Evolutionary conservation across 106 monocot species (phyloP), one percentile per base, ranked within the genome.

Genomic region (Acorus calamus): DNA sequence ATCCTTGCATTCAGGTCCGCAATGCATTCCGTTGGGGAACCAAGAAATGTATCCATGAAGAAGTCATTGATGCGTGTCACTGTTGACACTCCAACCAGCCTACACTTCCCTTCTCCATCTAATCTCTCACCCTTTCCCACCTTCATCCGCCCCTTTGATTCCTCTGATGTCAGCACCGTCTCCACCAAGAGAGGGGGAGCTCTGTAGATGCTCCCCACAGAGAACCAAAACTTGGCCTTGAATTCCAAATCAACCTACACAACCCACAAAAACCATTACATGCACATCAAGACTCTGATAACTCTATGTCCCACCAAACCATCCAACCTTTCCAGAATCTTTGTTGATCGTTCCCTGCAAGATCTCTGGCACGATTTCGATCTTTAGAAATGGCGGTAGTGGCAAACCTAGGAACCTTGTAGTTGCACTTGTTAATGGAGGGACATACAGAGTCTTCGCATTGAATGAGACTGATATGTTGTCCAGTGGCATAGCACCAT

Each of bases 331-430:
- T 58, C 96, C 91, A 52, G 69, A 85, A 4, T 43, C 44, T 44
- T 41, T 59, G 67, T 79, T 55, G 56, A 98, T 75, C 46, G 56
- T 66, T 28, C 96, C 96, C 43, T 73, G 47, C 44, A 98, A 69
- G 7, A 64, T 28, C 72, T 98, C 83, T 2, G 91, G 96, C 50
- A 72, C 80, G 43, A 98, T 85, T 11, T 83, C 91, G 49, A 98
- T 91, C 80, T 72, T 85, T 6, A 98, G 73, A 55, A 98, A 80
- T 1, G 91, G 91, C 3, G 96, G 96, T 68, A 98, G 52, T 42
- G 96, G 91, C 56, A 91, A 69, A 10, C 96, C 96, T 5, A 98
- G 63, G 74, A 98, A 91, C 72, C 73, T 87, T 42, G 96, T 98
- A 7, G 96, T 96, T 47, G 69, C 68, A 8, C 79, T 64, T 6